Evolutionary conservation across 2,329 filamentous ascomycete genomes (phyloP).

Genomic region (Myotisia sp.): DNA sequence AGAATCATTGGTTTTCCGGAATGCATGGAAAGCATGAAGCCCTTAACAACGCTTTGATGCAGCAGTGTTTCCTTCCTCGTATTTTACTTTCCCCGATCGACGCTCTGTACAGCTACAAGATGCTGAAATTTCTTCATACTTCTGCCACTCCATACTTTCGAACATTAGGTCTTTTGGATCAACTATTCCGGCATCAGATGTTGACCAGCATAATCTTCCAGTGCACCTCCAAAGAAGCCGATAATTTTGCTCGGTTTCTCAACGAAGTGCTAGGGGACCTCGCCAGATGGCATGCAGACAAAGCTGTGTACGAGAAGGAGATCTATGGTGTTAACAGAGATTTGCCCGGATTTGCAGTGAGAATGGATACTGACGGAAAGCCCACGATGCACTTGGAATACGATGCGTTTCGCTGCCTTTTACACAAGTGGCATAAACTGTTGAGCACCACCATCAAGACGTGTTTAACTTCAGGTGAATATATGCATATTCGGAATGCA

Average conservation of each 20-base stretch:
- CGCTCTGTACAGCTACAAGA: conserved; percentile 73
- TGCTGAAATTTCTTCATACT: conserved; percentile 77
- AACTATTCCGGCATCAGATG: conserved; percentile 69
- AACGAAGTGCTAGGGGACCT: conserved; percentile 70
- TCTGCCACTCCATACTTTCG: conserved; percentile 75
- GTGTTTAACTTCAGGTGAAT: conserved; percentile 71
- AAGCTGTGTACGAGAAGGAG: conserved; percentile 64
- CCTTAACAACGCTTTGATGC: conserved; percentile 63
- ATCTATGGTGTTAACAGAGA: conserved; percentile 53
- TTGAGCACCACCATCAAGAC: conserved; percentile 65
- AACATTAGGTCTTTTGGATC: conserved; percentile 67
- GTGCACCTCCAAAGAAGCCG: conserved; percentile 78
- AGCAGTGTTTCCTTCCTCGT: conserved; percentile 85
- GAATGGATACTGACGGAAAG: conserved; percentile 55
- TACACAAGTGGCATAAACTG: conserved; percentile 83
- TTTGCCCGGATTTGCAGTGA: conserved; percentile 65
- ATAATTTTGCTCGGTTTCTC: conserved; percentile 84
- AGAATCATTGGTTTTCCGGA: conserved; percentile 61
- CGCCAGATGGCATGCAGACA: conserved; percentile 68
- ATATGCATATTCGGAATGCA: conserved; percentile 95
- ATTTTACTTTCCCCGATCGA: conserved; percentile 72
- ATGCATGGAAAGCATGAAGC: conserved; percentile 48
- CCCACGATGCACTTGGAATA: conserved; percentile 62
- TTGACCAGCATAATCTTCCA: conserved; percentile 73
- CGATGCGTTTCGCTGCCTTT: conserved; percentile 68